Evolutionary conservation across 2,329 filamentous ascomycete species (phyloP).

Genomic region (Conoideocrella luteorostrata): DNA sequence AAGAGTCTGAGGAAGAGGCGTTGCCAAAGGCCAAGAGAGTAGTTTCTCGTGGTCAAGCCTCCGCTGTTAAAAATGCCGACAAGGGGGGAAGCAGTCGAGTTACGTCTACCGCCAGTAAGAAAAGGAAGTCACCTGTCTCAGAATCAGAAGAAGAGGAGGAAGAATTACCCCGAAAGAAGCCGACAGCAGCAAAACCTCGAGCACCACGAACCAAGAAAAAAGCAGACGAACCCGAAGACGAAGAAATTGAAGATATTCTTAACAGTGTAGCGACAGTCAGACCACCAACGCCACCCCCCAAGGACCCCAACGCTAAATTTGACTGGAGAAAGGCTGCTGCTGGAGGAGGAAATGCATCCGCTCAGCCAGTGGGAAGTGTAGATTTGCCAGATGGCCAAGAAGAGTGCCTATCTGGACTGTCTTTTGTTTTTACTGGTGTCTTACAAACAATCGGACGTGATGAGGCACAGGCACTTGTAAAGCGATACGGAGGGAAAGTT

Average conservation of each 20-base stretch:
- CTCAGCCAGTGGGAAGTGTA: constrained; percentile 53
- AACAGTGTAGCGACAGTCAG: constrained; percentile 79
- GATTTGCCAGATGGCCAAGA: constrained; percentile 79
- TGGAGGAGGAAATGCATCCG: constrained; percentile 53
- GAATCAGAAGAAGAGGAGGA: constrained; percentile 54
- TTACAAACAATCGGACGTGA: constrained; percentile 75
- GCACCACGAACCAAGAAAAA: constrained; percentile 57
- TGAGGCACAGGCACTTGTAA: constrained; percentile 79
- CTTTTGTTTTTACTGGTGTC: constrained; percentile 92
- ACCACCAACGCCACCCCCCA: constrained; percentile 75
- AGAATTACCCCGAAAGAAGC: constrained; percentile 50
- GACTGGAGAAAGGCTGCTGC: constrained; percentile 62
- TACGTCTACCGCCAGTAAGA: constrained; percentile 34
- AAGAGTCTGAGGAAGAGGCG: constrained; percentile 65
- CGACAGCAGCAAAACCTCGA: constrained; percentile 51
- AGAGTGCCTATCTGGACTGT: constrained; percentile 83
- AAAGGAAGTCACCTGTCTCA: constrained; percentile 51
- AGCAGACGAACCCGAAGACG: constrained; percentile 58
- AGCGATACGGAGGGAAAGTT: constrained; percentile 89
- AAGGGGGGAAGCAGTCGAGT: constrained; percentile 24
- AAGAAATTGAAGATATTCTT: constrained; percentile 72
- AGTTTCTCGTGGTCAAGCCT: constrained; percentile 35
- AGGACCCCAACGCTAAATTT: constrained; percentile 67
- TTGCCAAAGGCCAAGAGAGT: constrained; percentile 53
- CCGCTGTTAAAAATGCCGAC: constrained; percentile 14